Evolutionary conservation across 225 moss, liverwort and hornwort species (phyloP).

Genomic region (Asterella californica): DNA sequence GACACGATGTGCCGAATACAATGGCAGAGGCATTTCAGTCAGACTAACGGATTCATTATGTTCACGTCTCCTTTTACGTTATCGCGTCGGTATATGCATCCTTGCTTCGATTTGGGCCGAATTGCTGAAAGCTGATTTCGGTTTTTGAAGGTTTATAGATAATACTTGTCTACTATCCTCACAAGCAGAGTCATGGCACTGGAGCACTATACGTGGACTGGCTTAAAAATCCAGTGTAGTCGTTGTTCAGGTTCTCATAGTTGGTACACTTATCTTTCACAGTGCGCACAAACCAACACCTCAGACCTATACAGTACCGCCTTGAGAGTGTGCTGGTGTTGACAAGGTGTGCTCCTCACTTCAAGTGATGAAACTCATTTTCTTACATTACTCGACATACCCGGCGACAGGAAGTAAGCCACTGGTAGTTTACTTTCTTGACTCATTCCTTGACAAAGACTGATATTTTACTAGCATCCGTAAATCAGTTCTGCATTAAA

Average conservation of each 20-base stretch:
- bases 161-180: too few species aligned
- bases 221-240: neutral
- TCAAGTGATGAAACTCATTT: constrained; percentile 98
- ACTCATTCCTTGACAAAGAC: neutral
- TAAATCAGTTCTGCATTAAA: too few species aligned
- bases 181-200: neutral
- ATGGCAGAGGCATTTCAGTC: constrained; percentile 87
- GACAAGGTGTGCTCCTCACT: constrained; percentile 93
- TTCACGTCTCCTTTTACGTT: neutral
- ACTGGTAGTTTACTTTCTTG: neutral
- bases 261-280: neutral
- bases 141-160: neutral
- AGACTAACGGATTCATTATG: neutral
- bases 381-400: constrained; percentile 95
- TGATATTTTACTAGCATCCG: too few species aligned
- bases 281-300: constrained; percentile 89
- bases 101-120: neutral
- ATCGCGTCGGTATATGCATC: neutral
- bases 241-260: neutral
- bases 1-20: constrained; percentile 74
- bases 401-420: constrained; percentile 87
- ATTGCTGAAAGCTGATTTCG: neutral
- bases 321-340: constrained; percentile 95
- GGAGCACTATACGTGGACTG: neutral
- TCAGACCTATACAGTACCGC: constrained; percentile 92